These are phyloP conservation scores for Coemansia sp. DNA, from an alignment of 192 early-diverging fungal genomes.

Conservation along the genomic window DNA sequence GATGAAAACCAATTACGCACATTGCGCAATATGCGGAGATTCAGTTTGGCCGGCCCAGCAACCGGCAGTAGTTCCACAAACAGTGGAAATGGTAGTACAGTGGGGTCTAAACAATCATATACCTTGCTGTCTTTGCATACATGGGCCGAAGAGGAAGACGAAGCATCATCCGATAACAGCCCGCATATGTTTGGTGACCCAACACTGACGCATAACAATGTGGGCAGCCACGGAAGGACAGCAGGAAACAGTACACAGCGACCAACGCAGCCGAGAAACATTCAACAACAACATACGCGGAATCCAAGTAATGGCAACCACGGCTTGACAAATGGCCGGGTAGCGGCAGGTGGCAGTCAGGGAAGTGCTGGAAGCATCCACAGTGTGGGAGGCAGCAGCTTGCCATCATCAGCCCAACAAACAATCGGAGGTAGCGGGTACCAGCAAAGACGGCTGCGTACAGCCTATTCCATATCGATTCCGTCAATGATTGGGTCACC, in stretches of 20 bases:
- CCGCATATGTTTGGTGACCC: neutral
- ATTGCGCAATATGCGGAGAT: conserved; percentile 17
- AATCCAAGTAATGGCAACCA: too few species aligned
- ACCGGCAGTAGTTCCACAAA: too few species aligned
- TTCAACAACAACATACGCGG: too few species aligned
- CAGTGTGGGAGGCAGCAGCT: conserved; percentile 2
- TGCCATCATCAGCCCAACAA: conserved; percentile 10
- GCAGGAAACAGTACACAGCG: too few species aligned
- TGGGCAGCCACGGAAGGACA: too few species aligned
- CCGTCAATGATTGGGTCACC: conserved; percentile 48
- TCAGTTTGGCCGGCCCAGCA: conserved; percentile 39
- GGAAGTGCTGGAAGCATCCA: neutral
- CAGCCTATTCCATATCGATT: conserved; percentile 45
- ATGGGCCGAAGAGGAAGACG: conserved; percentile 49
- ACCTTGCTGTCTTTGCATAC: conserved; percentile 35
- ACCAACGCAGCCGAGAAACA: too few species aligned
- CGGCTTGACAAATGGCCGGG: too few species aligned
- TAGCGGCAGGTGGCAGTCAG: neutral
- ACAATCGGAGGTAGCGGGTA: conserved; percentile 8
- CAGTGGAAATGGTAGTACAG: conserved; percentile 19
- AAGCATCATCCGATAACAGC: conserved; percentile 4
- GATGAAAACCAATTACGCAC: conserved; percentile 13
- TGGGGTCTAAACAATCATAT: conserved; percentile 25
- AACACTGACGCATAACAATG: conserved; percentile 1
- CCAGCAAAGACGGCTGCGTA: conserved; percentile 23